phyloP scores from a whole-genome alignment of 2,329 filamentous ascomycete species.

The Neonectria magnoliae region DNA sequence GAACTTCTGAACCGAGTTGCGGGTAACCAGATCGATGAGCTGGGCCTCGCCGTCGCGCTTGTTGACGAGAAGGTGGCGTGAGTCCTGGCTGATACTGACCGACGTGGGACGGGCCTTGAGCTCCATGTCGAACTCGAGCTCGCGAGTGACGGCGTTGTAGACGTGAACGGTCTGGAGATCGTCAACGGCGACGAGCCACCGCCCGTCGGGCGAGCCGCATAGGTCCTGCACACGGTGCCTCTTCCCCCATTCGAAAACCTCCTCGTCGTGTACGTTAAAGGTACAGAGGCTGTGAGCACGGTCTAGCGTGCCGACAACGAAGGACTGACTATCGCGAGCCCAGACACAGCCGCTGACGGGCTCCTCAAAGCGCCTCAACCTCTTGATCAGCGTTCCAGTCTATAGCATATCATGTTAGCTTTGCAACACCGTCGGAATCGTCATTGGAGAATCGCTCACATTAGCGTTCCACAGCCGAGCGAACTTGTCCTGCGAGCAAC shows the following conservation, averaged over 20 bases:
- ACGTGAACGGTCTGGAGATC: constrained; percentile 77
- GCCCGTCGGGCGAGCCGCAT: constrained; percentile 82
- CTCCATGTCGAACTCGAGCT: constrained; percentile 79
- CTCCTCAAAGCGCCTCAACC: constrained; percentile 77
- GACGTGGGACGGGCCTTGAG: constrained; percentile 76
- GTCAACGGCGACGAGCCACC: constrained; percentile 82
- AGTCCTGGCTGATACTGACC: constrained; percentile 83
- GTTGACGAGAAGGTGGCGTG: constrained; percentile 83
- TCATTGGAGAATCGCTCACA: constrained; percentile 57
- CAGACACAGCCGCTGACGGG: constrained; percentile 92
- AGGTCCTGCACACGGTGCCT: constrained; percentile 84
- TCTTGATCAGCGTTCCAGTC: constrained; percentile 71
- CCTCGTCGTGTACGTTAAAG: constrained; percentile 73
- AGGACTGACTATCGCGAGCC: constrained; percentile 79
- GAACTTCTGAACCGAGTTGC: constrained; percentile 78
- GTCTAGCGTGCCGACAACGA: constrained; percentile 83
- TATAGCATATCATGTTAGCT: constrained; percentile 48
- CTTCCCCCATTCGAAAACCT: constrained; percentile 72
- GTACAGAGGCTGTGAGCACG: constrained; percentile 72
- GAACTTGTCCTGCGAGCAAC: constrained; percentile 78
- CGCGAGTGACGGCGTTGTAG: constrained; percentile 80
- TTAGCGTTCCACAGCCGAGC: constrained; percentile 80
- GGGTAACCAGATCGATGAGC: constrained; percentile 79
- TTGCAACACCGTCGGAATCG: background rate
- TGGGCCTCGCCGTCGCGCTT: constrained; percentile 80